Base-by-base conservation (phyloP, 257 asterid species). In the Schizonepeta tenuifolia region DNA sequence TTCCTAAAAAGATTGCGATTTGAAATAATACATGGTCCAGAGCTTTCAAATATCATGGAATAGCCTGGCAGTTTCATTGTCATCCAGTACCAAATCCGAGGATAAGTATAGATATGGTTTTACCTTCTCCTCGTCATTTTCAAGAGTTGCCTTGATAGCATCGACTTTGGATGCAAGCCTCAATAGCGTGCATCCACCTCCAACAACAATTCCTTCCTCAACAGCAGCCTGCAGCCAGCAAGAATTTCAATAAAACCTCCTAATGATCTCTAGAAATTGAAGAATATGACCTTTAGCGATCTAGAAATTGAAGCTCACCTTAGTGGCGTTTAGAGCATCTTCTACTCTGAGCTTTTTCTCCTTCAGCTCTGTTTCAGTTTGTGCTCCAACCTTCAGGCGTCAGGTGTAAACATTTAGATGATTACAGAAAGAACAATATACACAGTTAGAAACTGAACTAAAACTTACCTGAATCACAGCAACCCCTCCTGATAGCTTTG, bases 151-250 rank as follows among this genome's bases (percentile, higher is more conserved):
- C 88, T 78, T 95, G 75, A 92, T 87, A 67, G 96, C 96, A 82
- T 95, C 98, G 40, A 95, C 98, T 74, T 90, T 95, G 9, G 95
- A 75, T 4, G 99, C 82, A 65, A 95, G 99, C 70, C 99, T 85
- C 72, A 95, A 77, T 63, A 95, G 77, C 8, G 98, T 87, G 74
- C 99, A 95, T 21, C 99, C 99, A 72, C 99, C 99, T 22, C 99
- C 99, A 56, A 95, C 98, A 74, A 95, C 97, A 70, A 95, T 95
- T 49, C 99, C 99, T 80, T 95, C 99, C 90, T 95, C 99, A 69
- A 95, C 98, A 76, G 99, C 99, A 2, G 99, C 99, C 99, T 95
- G 88, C 21, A 73, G 55, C 47, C 58, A 44, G 40, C 15, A 31
- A 78, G 49, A 26, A 66, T 43, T 67, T 66, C 56, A 31, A 20